These are phyloP conservation scores for Tylopilus orsonianus DNA, from an alignment of 1,284 basidiomycete genomes.

Conservation along the genomic window DNA sequence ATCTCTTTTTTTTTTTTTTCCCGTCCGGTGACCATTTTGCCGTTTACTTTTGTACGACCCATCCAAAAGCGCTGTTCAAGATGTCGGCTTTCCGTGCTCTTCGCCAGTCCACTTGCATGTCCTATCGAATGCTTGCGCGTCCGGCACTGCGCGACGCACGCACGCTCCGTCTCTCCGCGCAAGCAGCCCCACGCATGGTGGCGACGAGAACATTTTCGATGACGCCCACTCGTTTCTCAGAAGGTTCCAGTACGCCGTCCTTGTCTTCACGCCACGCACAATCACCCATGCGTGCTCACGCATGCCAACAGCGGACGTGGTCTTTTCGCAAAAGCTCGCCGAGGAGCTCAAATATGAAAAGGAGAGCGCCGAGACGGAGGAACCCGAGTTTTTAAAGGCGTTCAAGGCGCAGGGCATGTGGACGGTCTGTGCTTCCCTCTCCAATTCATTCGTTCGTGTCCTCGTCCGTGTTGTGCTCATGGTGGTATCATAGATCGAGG, in stretches of 20 bases:
- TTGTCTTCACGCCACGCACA: neutral
- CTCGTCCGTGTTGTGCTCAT: neutral
- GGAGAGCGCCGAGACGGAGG: slow-evolving; percentile 49
- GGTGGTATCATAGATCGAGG: slow-evolving; percentile 57
- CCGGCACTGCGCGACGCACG: slow-evolving; percentile 25
- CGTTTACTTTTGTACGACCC: neutral
- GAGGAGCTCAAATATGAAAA: slow-evolving; percentile 89
- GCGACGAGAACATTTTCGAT: slow-evolving; percentile 55
- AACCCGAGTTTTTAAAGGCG: slow-evolving; percentile 77
- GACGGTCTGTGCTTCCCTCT: slow-evolving; percentile 44
- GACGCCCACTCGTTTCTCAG: slow-evolving; percentile 52
- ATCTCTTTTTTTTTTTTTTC: neutral
- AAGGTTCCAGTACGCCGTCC: slow-evolving; percentile 57
- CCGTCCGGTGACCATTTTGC: neutral
- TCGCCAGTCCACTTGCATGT: slow-evolving; percentile 40
- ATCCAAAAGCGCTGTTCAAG: slow-evolving; percentile 7
- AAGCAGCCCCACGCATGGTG: slow-evolving; percentile 25
- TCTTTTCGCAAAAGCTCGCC: slow-evolving; percentile 72
- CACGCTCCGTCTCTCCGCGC: slow-evolving; percentile 21
- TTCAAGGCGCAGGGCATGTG: slow-evolving; percentile 80
- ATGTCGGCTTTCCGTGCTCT: slow-evolving; percentile 48
- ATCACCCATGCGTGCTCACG: neutral
- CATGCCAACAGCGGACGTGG: slow-evolving; percentile 59
- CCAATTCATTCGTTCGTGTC: neutral
- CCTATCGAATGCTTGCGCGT: slow-evolving; percentile 37